phyloP scores from a whole-genome alignment of 139 green algal species.

The Chlamydomonas applanata region DNA sequence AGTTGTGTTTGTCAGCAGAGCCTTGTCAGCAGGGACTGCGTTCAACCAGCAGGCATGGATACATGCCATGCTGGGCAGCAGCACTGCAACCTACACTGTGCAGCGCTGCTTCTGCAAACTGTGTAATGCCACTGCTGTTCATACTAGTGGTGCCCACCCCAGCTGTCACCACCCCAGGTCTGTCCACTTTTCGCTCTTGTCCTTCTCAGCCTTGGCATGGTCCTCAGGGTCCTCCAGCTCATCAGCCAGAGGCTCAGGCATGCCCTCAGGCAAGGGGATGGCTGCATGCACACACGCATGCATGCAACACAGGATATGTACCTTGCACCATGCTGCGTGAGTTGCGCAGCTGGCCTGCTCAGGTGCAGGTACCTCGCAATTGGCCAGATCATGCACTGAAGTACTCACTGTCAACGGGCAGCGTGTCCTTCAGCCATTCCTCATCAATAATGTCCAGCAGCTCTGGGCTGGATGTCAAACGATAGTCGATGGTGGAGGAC shows the following conservation, averaged over 20 bases:
- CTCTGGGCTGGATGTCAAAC: background rate
- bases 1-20: no score
- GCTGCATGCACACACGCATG: background rate
- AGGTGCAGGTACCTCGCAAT: background rate
- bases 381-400: no score
- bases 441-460: constrained; percentile 9
- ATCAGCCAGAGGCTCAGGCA: background rate
- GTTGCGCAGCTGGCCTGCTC: background rate
- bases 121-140: background rate
- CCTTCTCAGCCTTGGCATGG: background rate
- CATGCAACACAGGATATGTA: background rate
- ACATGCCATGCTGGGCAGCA: background rate
- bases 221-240: background rate
- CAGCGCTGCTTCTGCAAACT: background rate
- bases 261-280: constrained; percentile 1
- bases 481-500: background rate
- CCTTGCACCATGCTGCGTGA: background rate
- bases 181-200: constrained; percentile 4
- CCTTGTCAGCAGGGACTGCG: no score
- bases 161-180: background rate
- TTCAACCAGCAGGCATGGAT: no score
- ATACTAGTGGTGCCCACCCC: no score
- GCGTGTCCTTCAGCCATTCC: constrained; percentile 7
- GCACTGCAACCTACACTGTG: background rate
- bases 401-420: constrained; percentile 3